Conservation (phyloP, 2,329 filamentous ascomycete genomes). For the Fusarium sterilihyphosum region DNA sequence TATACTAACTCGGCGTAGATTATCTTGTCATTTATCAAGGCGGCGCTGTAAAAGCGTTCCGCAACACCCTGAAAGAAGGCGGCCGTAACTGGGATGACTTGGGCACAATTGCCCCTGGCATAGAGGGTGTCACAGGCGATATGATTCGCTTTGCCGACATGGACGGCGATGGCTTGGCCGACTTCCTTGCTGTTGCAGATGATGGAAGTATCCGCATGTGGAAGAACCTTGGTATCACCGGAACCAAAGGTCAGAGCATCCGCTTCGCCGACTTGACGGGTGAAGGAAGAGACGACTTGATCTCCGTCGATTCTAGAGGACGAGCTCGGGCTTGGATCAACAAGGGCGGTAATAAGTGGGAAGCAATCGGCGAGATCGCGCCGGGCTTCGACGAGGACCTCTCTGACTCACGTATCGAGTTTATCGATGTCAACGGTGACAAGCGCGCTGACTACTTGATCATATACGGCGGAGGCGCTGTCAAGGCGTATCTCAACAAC, state of each 20-base stretch:
- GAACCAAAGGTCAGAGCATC: neutral
- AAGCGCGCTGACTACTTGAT: conserved; percentile 27
- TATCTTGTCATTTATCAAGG: conserved; percentile 31
- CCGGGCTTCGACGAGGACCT: neutral
- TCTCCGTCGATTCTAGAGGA: conserved; percentile 9
- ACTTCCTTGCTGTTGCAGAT: conserved; percentile 22
- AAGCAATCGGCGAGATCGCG: conserved; percentile 9
- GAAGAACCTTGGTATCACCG: conserved; percentile 25
- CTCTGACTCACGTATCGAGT: neutral
- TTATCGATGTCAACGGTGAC: conserved; percentile 25
- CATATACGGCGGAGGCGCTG: conserved; percentile 29
- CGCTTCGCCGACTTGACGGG: conserved; percentile 12
- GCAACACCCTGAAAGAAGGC: conserved; percentile 11
- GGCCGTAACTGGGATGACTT: conserved; percentile 15
- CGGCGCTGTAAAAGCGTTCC: conserved; percentile 30
- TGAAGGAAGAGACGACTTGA: neutral
- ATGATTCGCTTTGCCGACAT: conserved; percentile 33
- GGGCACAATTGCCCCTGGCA: conserved; percentile 11
- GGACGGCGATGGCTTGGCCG: conserved; percentile 25
- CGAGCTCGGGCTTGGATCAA: conserved; percentile 25
- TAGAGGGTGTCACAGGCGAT: neutral
- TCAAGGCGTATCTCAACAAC: conserved; percentile 26
- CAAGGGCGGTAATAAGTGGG: neutral
- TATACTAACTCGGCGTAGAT: conserved; percentile 6
- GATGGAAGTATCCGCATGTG: conserved; percentile 33